These are phyloP conservation scores for Sabuloglossum arenarium DNA, from an alignment of 495 filamentous ascomycete species.

Conservation along the genomic window DNA sequence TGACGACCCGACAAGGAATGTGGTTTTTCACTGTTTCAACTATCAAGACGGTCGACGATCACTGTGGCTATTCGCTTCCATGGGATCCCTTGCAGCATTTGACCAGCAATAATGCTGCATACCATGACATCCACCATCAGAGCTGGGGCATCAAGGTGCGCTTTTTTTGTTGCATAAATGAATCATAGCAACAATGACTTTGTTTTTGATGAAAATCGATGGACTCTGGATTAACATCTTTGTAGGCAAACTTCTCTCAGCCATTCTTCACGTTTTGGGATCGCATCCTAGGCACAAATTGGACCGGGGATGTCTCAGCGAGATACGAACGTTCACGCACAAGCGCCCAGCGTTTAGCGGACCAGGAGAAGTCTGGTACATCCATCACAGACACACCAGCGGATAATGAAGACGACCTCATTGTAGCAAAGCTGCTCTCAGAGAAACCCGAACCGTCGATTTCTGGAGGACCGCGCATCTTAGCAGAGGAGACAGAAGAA, in stretches of 20 bases:
- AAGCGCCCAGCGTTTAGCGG: not conserved
- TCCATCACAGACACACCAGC: not conserved
- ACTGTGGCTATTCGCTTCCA: slow-evolving; percentile 87
- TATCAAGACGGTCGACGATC: slow-evolving; percentile 93
- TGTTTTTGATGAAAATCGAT: not conserved
- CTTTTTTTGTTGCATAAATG: not conserved
- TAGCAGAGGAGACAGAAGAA: slow-evolving; percentile 15
- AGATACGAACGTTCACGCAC: slow-evolving; percentile 20
- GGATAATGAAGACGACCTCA: not conserved
- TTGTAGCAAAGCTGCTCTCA: not conserved
- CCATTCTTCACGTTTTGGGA: slow-evolving; percentile 85
- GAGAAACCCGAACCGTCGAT: not conserved
- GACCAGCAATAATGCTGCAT: slow-evolving; percentile 81
- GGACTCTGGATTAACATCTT: not conserved
- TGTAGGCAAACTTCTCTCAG: slow-evolving; percentile 42
- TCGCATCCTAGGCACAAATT: slow-evolving; percentile 45
- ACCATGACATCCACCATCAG: slow-evolving; percentile 97
- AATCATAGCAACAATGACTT: too few relatives aligned
- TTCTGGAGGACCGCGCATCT: slow-evolving; percentile 8
- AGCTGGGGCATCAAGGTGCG: slow-evolving; percentile 88
- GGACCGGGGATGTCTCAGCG: slow-evolving; percentile 33
- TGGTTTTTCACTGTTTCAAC: slow-evolving; percentile 67
- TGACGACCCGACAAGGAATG: slow-evolving; percentile 64
- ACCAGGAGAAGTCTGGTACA: not conserved
- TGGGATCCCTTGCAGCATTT: slow-evolving; percentile 86